phyloP scores from a whole-genome alignment of 1,139 yeast genomes.

The Arxiozyma heterogenica region DNA sequence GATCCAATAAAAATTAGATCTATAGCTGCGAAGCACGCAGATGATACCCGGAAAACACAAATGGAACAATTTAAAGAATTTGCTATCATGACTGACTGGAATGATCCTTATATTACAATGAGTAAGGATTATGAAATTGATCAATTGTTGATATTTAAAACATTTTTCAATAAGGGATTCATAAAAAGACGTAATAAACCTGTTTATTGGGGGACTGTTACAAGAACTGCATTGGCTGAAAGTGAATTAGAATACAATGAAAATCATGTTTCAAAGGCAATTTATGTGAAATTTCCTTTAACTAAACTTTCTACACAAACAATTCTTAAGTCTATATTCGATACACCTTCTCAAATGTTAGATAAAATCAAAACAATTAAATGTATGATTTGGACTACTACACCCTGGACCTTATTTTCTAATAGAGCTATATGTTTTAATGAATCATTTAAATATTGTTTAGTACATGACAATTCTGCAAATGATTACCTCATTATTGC shows the following conservation, averaged over 20 bases:
- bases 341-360: not conserved
- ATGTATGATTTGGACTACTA: constrained; percentile 83
- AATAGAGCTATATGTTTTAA: constrained; percentile 78
- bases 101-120: constrained; percentile 63
- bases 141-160: constrained; percentile 63
- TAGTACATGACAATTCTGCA: constrained; percentile 33
- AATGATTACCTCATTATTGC: constrained; percentile 45
- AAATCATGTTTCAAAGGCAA: constrained; percentile 61
- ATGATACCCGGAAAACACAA: constrained; percentile 54
- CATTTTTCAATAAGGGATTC: constrained; percentile 56
- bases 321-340: not conserved
- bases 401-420: constrained; percentile 95
- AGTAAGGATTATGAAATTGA: constrained; percentile 58
- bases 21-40: constrained; percentile 62
- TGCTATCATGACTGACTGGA: constrained; percentile 81
- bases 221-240: constrained; percentile 90
- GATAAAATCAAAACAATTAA: constrained; percentile 5
- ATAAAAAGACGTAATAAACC: constrained; percentile 84
- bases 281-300: constrained; percentile 61
- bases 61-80: constrained; percentile 52
- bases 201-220: constrained; percentile 95
- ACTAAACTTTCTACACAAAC: constrained; percentile 16
- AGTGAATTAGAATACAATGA: constrained; percentile 86
- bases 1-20: constrained; percentile 37
- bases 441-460: constrained; percentile 47